Conservation (phyloP, 495 filamentous ascomycete species). For the Jackrogersella minutella region DNA sequence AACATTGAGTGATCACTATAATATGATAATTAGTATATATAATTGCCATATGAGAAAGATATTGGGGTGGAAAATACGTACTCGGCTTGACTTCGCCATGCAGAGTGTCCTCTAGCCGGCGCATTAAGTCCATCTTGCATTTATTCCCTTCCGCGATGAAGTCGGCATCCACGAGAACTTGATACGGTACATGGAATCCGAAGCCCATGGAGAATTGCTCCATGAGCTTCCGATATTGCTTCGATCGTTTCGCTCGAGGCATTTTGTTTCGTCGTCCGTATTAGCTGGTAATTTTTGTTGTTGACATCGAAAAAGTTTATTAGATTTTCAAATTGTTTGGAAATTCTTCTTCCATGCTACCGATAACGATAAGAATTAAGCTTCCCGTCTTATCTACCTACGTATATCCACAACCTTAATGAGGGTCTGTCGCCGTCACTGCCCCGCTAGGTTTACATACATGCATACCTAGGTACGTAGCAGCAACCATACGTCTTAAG, state of each 20-base stretch:
- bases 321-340: conserved; percentile 14
- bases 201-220: conserved; percentile 83
- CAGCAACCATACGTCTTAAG: too few species aligned
- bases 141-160: conserved; percentile 75
- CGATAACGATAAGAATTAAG: conserved; percentile 28
- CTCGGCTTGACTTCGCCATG: conserved; percentile 86
- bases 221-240: conserved; percentile 97
- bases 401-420: too few species aligned
- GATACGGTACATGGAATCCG: conserved; percentile 91
- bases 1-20: conserved; percentile 58
- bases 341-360: conserved; percentile 20
- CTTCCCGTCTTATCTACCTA: too few species aligned
- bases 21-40: conserved; percentile 14
- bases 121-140: conserved; percentile 83
- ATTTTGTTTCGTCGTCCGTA: conserved; percentile 57
- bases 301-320: not conserved
- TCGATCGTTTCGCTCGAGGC: conserved; percentile 85
- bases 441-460: not conserved
- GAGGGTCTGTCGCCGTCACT: too few species aligned
- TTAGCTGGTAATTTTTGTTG: not conserved
- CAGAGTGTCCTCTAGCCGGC: conserved; percentile 74
- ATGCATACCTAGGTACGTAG: not conserved
- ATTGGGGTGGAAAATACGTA: conserved; percentile 49
- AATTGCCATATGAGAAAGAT: not conserved
- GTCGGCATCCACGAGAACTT: conserved; percentile 87